These are phyloP conservation scores for Flaveria bidentis DNA, from an alignment of 129 eudicot genomes.

Conservation along the genomic window DNA sequence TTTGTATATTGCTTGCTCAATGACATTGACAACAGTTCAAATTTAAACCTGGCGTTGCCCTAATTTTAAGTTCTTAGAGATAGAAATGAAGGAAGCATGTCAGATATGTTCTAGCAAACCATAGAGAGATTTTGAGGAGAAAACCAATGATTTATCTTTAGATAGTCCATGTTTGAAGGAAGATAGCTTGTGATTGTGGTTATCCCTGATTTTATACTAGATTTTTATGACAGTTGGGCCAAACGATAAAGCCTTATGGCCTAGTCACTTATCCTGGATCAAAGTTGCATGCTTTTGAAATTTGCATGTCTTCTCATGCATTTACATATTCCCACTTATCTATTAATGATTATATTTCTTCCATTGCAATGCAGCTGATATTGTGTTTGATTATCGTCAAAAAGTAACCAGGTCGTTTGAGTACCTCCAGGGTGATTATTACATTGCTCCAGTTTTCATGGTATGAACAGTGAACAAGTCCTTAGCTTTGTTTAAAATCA, in stretches of 20 bases:
- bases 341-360: neutral
- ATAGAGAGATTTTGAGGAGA: neutral
- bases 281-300: neutral
- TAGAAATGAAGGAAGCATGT: neutral
- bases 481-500: neutral
- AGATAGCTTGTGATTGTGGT: no score
- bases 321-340: neutral
- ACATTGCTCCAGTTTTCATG: slow-evolving; percentile 93
- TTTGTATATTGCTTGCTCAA: neutral
- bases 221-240: no score
- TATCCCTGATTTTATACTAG: no score
- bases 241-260: neutral
- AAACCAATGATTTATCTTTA: neutral
- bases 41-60: neutral
- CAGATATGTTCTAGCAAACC: neutral
- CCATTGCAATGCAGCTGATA: slow-evolving; percentile 72
- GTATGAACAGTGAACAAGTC: slow-evolving; percentile 40
- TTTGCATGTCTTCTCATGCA: neutral
- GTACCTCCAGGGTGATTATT: slow-evolving; percentile 95
- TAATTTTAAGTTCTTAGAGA: neutral
- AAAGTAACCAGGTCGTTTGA: slow-evolving; percentile 90
- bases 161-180: no score
- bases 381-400: slow-evolving; percentile 97
- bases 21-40: neutral
- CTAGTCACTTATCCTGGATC: neutral